These are phyloP conservation scores for Fusarium buharicum DNA, from an alignment of 2,329 filamentous ascomycete species.

Conservation along the genomic window DNA sequence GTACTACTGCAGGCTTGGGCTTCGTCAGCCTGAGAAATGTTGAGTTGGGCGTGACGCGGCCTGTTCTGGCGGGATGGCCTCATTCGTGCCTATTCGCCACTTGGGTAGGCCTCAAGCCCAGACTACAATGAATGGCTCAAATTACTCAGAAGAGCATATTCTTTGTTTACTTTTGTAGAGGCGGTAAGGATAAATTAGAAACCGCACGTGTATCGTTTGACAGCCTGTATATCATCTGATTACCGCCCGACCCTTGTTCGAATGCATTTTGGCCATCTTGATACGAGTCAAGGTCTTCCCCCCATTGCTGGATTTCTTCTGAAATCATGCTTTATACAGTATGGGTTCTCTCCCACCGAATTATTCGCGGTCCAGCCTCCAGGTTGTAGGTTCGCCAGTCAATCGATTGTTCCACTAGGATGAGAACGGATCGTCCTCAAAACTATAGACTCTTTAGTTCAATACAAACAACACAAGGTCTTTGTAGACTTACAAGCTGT, in stretches of 20 bases:
- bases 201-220: too few species aligned
- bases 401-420: not conserved
- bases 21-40: constrained; percentile 5
- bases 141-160: not conserved
- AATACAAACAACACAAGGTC: accelerated
- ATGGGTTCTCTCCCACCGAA: too few species aligned
- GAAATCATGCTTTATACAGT: too few species aligned
- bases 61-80: constrained; percentile 23
- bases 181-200: too few species aligned
- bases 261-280: too few species aligned
- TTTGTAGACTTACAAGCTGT: constrained; percentile 14
- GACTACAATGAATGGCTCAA: accelerated
- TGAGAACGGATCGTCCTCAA: constrained; percentile 15
- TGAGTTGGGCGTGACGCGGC: constrained; percentile 14
- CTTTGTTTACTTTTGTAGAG: too few species aligned
- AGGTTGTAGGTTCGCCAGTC: too few species aligned
- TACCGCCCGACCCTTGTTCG: too few species aligned
- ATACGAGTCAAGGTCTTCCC: too few species aligned
- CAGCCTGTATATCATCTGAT: too few species aligned
- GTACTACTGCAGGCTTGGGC: constrained; percentile 1
- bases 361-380: too few species aligned
- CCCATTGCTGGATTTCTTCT: too few species aligned
- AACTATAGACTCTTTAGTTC: not conserved
- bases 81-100: constrained; percentile 24
- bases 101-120: constrained; percentile 4